These are phyloP conservation scores for Aspergillus hortae DNA, from an alignment of 2,329 filamentous ascomycete species.

Conservation along the genomic window DNA sequence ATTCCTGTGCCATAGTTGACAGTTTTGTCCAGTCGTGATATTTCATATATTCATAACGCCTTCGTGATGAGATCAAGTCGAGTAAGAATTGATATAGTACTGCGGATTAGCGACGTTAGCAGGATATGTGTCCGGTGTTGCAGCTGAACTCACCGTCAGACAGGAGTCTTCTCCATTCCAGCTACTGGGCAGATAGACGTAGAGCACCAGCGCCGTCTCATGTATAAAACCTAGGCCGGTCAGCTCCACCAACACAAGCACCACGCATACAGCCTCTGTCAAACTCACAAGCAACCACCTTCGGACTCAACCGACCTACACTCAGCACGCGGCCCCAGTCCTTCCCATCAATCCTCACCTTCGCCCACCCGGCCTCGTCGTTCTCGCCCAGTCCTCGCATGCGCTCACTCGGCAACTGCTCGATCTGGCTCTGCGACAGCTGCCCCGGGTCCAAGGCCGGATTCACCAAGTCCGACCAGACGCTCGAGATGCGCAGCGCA, in stretches of 20 bases:
- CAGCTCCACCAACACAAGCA: not conserved
- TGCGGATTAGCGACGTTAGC: constrained; percentile 13
- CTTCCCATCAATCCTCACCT: constrained; percentile 83
- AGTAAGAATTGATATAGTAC: constrained; percentile 47
- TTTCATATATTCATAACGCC: constrained; percentile 1
- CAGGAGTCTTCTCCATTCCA: constrained; percentile 43
- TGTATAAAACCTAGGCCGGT: constrained; percentile 39
- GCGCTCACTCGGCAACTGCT: constrained; percentile 75
- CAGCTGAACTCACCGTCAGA: constrained; percentile 38
- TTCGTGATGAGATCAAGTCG: constrained; percentile 21
- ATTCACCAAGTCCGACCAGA: constrained; percentile 83
- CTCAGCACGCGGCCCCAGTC: constrained; percentile 95
- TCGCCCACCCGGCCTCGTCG: constrained; percentile 81
- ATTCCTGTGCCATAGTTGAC: not conserved
- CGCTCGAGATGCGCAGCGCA: constrained; percentile 75
- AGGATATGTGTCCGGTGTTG: not conserved
- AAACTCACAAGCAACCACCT: constrained; percentile 80
- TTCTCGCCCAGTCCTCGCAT: constrained; percentile 64
- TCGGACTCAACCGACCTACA: constrained; percentile 81
- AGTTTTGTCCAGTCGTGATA: not conserved
- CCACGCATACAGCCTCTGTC: not conserved
- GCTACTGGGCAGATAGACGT: constrained; percentile 44
- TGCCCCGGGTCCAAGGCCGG: constrained; percentile 79
- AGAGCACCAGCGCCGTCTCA: constrained; percentile 44
- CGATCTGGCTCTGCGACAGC: constrained; percentile 61